Percentiles rank a stretch among this genome's conserved stretches.
phyloP scores from a whole-genome alignment of 441 rosid genomes.

The Bruguiera hainesii region DNA sequence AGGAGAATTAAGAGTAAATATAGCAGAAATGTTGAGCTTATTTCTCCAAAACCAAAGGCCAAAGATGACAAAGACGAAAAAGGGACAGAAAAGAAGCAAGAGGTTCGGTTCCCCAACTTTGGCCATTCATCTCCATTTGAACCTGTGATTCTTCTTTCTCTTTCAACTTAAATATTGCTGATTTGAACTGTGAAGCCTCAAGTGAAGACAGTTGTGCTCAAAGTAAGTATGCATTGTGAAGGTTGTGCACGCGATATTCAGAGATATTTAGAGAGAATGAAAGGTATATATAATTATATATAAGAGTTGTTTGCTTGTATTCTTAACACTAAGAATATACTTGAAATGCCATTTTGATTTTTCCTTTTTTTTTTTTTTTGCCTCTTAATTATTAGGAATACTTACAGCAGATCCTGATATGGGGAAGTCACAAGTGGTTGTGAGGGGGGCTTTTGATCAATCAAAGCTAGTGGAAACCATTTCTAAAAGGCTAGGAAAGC shows the following conservation, averaged over 20 bases:
- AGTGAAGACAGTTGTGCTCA: constrained; percentile 34
- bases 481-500: constrained; percentile 31
- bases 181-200: constrained; percentile 20
- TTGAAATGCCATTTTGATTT: not conserved
- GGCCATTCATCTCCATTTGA: not conserved
- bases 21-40: constrained; percentile 46
- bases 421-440: constrained; percentile 36
- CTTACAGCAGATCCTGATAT: constrained; percentile 41
- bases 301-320: not conserved
- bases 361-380: not conserved
- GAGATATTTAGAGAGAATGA: constrained; percentile 36
- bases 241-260: constrained; percentile 57
- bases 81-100: constrained; percentile 32
- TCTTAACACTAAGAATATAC: not conserved
- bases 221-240: constrained; percentile 64
- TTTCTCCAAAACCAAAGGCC: constrained; percentile 44
- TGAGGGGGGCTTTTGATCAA: constrained; percentile 49
- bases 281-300: constrained; percentile 32
- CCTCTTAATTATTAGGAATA: constrained; percentile 30
- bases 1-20: constrained; percentile 52
- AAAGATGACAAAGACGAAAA: constrained; percentile 15
- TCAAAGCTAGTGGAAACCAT: constrained; percentile 36
- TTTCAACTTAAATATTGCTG: not conserved
- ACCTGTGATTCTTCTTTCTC: not conserved
- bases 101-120: constrained; percentile 12